Base-by-base conservation (phyloP, 1,284 basidiomycete species). In the Boletellus sp. region DNA sequence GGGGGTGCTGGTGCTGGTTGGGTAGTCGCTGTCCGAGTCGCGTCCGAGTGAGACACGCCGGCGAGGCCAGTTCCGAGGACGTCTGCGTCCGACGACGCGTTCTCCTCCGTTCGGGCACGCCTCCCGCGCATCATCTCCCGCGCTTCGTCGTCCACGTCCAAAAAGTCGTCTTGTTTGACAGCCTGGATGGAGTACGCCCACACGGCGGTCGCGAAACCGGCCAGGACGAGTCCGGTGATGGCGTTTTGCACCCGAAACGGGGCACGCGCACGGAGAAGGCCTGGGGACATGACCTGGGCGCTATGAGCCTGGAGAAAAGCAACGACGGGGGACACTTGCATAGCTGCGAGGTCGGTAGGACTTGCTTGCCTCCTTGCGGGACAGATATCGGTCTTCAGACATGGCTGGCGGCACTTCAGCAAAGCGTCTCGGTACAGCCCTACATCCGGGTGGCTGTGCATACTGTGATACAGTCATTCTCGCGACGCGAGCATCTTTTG, bases 161-260 rank as follows among this genome's bases (percentile, higher is more conserved):
- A 87, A 64, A 95, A 95, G 48, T 87, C 84, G 60, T 96, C 94
- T 64, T 96, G 93, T 64, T 88, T 91, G 48, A 96, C 93, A 10
- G 93, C 92, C 34, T 82, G 80, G 64, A 98, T 94, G 13, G 93
- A 94, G 69, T 97, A 98, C 8, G 82, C 78, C 80, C 93, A 98
- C 14, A 96, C 84, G 36, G 84, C 83, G n/a, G 82, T 78, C 23
- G 82, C 83, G 65, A 97, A 95, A 2, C 78, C 76, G 35, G 82
- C 75, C 47, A 97, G 78, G 4, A 74, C 63, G 32, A 82, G 54
- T 5, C 94, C 94, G 0, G 89, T 91, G 37, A 95, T 46, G 13
- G 84, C 77, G 67, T 98, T 98, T 55, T 79, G 79, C 26, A 87
- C 48, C 23, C 80, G 77, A 70, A 87, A 98, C 8, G 91, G 94